Evolutionary conservation across 2,329 filamentous ascomycete genomes (phyloP), one percentile per base, ranked within the genome.

Genomic region (Colletotrichum sp.): DNA sequence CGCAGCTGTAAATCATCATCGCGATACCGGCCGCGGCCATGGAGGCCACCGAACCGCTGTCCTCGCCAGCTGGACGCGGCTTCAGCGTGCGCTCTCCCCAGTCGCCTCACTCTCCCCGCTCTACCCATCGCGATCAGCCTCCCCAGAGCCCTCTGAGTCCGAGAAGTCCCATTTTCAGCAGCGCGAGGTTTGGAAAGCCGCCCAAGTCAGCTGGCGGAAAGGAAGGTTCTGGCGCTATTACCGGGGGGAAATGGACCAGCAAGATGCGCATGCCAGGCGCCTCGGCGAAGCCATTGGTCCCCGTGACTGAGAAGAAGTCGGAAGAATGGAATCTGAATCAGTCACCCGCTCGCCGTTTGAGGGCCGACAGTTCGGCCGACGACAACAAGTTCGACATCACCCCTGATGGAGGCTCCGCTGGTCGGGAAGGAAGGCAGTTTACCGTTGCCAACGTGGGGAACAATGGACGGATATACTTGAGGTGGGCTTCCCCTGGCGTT

Each of bases 391-490:
- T 86, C 79, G 90, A 92, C 70, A 86, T 92, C 73, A 85, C 88
- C n/a, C 88, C 90, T 13, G 93, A 95, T 80, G 90, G 90, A 74
- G 85, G 88, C 73, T 91, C 92, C 63, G 90, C 88, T 71, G 90
- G 91, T 39, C 89, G 93, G 75, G 92, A 93, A 82, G 93, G 92
- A 65, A 90, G 93, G 71, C 92, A 95, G 80, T 96, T 96, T 82
- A 93, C 94, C 3, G 94, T 96, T 71, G 92, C 93, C 67, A 96
- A 96, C 83, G 94, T 96, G 75, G 94, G 94, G 28, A 94, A 95
- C 82, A 95, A 96, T 84, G 94, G 94, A 52, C 92, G 93, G 82
- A 95, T 96, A 84, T 96, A 95, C 84, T 83, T 96, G 79, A 94
- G 94, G 94, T 96, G 92, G 82, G 90, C 76, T 39, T 39, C 52